Conservation (phyloP, 441 rosid genomes). For the Euphorbia corollata region DNA sequence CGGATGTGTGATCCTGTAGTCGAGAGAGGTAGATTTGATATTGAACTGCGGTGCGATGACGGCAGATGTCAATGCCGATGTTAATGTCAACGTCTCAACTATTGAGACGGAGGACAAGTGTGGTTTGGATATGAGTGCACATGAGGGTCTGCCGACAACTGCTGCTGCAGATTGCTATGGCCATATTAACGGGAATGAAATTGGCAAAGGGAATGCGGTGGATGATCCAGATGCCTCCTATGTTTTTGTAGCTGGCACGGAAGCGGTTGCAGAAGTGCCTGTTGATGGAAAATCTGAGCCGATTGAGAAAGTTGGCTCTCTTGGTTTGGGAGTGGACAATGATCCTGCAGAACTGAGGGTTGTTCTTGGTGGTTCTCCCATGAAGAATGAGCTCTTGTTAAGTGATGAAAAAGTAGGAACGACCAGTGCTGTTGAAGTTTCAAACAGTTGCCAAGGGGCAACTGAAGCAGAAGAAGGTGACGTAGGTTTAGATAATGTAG, state of each 20-base stretch:
- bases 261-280: neutral
- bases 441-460: conserved; percentile 8
- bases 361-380: conserved; percentile 9
- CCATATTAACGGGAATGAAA: conserved; percentile 23
- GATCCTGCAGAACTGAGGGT: neutral
- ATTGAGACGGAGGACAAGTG: conserved; percentile 20
- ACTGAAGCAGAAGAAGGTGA: neutral
- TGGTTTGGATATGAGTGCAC: conserved; percentile 15
- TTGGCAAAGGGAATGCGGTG: conserved; percentile 19
- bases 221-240: conserved; percentile 17
- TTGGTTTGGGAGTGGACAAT: neutral
- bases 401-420: conserved; percentile 11
- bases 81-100: neutral
- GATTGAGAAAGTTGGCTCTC: neutral
- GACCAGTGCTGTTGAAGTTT: conserved; percentile 28
- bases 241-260: conserved; percentile 1
- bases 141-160: conserved; percentile 22
- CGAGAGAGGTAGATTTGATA: neutral
- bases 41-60: conserved; percentile 29
- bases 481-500: neutral
- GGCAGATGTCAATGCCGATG: conserved; percentile 25
- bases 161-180: conserved; percentile 20
- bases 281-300: neutral
- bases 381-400: conserved; percentile 16
- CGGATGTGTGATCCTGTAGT: conserved; percentile 13